Evolutionary conservation across 768 basidiomycete genomes (phyloP), one percentile per base, ranked within the genome.

Genomic region (Tulasnella sp.): DNA sequence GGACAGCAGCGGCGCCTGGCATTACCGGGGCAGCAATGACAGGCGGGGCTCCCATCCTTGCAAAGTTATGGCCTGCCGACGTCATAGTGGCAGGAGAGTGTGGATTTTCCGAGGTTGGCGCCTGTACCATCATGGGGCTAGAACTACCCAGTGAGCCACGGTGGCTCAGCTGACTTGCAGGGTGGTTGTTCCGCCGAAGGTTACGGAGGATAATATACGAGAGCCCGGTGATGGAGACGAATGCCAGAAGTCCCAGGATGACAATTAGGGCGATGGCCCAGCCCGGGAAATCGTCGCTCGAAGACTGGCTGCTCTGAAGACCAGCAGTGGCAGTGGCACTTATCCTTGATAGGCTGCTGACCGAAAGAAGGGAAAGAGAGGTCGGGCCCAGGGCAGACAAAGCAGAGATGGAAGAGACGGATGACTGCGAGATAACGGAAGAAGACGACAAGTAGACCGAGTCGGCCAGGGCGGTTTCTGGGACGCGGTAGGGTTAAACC

Each of bases 201-300:
- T 82, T 77, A 29, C 84, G 81, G 67, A 86, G 70, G 66, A 88
- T 76, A 67, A 89, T 70, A 74, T 87, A 89, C 35, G 74, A 71
- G 52, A 88, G 76, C 49, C 83, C 68, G 62, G 82, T 79, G 4
- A 78, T 72, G 12, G 84, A 80, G 40, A 80, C 75, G 60, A 91
- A 81, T 55, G 89, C 87, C 59, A 91, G 74, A 70, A 90, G 83
- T 23, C 87, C 89, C 23, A 93, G 78, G 39, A 92, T 77, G 45
- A 83, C 84, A 51, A 92, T 86, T 62, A 92, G 83, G 51, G 92
- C 88, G 64, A 93, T 93, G 8, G 86, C 91, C 90, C 88, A 92
- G 65, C 79, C 80, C 7, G 88, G 90, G 66, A 91, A 91, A 56
- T 61, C 65, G 49, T 64, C 62, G 27, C 57, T 56, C 15, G 65